These are phyloP conservation scores for Trichoderma sp. DNA, from an alignment of 2,329 filamentous ascomycete species.

Conservation along the genomic window DNA sequence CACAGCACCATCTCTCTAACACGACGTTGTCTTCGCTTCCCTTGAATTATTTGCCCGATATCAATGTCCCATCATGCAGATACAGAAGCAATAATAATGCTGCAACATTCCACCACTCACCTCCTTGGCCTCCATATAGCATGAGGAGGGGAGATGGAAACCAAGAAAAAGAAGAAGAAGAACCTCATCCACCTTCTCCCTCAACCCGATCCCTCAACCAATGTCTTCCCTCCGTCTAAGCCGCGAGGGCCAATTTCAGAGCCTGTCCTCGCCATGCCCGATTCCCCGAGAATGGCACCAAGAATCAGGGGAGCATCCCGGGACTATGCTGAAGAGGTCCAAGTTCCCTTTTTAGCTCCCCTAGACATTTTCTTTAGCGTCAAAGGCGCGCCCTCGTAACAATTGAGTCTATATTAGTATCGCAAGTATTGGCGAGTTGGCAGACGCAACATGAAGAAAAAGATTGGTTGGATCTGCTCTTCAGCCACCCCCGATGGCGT, in stretches of 20 bases:
- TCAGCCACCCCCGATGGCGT: background rate
- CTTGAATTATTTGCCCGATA: background rate
- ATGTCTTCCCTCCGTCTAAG: background rate
- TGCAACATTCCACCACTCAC: background rate
- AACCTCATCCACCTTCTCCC: background rate
- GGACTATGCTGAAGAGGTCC: slow-evolving; percentile 6
- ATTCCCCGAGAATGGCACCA: background rate
- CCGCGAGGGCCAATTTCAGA: background rate
- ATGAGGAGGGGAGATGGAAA: background rate
- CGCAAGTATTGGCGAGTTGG: background rate
- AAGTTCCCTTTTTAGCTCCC: slow-evolving; percentile 10
- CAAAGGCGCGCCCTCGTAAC: background rate
- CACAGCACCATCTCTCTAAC: slow-evolving; percentile 8
- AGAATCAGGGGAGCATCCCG: slow-evolving; percentile 1
- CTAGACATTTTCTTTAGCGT: slow-evolving; percentile 18
- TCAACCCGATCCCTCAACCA: background rate
- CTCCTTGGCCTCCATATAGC: background rate
- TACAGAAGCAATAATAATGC: background rate
- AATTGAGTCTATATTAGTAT: background rate
- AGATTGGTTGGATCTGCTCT: background rate
- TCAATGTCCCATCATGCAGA: background rate
- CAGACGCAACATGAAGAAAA: background rate
- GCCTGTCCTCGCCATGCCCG: slow-evolving; percentile 6
- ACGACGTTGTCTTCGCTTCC: background rate
- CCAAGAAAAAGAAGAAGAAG: background rate